Conservation (phyloP, 345 rosid genomes). For the Sonneratia alba region DNA sequence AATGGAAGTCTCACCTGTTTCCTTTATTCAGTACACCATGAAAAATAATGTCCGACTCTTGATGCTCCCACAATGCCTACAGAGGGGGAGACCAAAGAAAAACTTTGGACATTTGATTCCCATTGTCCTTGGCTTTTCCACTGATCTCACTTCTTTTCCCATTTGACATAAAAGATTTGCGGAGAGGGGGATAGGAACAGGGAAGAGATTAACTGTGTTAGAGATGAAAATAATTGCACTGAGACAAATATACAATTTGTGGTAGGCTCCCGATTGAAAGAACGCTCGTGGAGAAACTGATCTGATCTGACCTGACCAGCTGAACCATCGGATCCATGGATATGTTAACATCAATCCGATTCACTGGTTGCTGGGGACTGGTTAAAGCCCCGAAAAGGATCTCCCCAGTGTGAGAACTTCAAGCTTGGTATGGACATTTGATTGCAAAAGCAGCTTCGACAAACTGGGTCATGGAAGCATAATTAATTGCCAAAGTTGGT, state of each 20-base stretch:
- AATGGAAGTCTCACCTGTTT: too few relatives aligned
- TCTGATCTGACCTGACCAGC: background rate
- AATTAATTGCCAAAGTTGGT: slow-evolving; percentile 3
- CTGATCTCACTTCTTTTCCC: background rate
- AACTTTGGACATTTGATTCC: background rate
- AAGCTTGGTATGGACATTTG: background rate
- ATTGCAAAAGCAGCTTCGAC: background rate
- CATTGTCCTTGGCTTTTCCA: background rate
- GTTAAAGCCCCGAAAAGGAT: background rate
- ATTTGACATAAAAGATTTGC: background rate
- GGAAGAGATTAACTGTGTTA: background rate
- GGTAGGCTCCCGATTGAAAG: background rate
- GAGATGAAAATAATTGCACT: background rate
- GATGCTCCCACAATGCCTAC: too few relatives aligned
- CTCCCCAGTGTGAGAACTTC: background rate
- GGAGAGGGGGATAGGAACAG: background rate
- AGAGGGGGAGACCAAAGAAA: too few relatives aligned
- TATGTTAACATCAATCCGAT: background rate
- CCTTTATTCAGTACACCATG: too few relatives aligned
- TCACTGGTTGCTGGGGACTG: background rate
- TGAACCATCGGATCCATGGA: background rate
- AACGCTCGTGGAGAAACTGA: background rate
- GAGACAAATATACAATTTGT: background rate
- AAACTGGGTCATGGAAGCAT: slow-evolving; percentile 1
- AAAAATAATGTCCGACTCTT: too few relatives aligned